Conservation (phyloP, 148 eudicot genomes). For the Polygonum maritimum region DNA sequence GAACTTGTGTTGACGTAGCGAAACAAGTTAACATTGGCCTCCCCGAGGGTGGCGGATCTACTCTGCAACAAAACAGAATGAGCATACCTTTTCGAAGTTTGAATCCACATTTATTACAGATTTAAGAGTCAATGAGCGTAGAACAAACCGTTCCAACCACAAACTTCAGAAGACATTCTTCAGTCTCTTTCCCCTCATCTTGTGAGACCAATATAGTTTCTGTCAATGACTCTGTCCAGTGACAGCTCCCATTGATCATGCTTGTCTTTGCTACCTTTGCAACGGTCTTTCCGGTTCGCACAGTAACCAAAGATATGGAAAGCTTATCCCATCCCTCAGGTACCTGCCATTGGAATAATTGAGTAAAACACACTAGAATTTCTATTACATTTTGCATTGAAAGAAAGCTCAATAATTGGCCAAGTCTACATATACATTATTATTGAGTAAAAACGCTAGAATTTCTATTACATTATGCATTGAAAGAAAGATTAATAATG, state of each 20-base stretch:
- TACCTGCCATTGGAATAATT: conserved; percentile 26
- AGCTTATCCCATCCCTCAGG: conserved; percentile 86
- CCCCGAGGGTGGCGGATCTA: conserved; percentile 66
- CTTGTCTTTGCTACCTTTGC: conserved; percentile 46
- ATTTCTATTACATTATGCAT: background rate
- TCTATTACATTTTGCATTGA: background rate
- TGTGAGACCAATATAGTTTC: conserved; percentile 39
- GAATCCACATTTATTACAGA: background rate
- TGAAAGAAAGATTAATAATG: background rate
- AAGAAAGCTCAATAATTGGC: background rate
- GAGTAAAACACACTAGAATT: background rate
- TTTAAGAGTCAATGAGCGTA: background rate
- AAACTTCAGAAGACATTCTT: conserved; percentile 38
- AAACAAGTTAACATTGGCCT: conserved; percentile 41
- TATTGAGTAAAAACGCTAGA: background rate
- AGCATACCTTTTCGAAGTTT: background rate
- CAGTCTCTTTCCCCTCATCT: conserved; percentile 31
- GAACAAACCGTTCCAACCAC: conserved; percentile 48
- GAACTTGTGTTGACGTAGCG: conserved; percentile 31
- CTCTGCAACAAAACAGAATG: conserved; percentile 32
- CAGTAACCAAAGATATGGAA: conserved; percentile 33
- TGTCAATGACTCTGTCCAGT: conserved; percentile 51
- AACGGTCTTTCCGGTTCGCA: conserved; percentile 54
- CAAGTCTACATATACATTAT: no score
- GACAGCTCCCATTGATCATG: conserved; percentile 50